A percentile compares a stretch with the other conserved stretches of the same genome.
Evolutionary conservation across 192 early-diverging fungal species (phyloP).

Genomic region (Coemansia sp.): DNA sequence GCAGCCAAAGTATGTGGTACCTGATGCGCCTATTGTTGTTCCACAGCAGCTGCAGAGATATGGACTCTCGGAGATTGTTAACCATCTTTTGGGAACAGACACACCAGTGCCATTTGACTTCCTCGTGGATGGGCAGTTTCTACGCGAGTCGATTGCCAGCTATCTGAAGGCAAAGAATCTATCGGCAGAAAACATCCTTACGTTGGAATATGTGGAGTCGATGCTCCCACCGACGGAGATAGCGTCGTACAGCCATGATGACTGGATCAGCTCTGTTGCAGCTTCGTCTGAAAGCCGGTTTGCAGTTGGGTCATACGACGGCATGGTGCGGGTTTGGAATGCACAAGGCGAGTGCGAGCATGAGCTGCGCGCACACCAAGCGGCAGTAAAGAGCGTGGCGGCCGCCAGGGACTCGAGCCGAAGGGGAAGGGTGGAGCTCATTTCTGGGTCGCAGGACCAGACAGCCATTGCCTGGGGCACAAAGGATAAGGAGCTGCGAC

Average conservation of each 20-base stretch:
- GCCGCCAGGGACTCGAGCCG: slow-evolving; percentile 46
- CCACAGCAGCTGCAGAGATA: slow-evolving; percentile 83
- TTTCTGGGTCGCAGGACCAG: slow-evolving; percentile 68
- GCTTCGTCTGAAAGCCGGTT: slow-evolving; percentile 44
- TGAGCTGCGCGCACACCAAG: slow-evolving; percentile 68
- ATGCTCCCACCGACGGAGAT: slow-evolving; percentile 82
- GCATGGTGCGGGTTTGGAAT: slow-evolving; percentile 82
- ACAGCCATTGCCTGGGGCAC: slow-evolving; percentile 68
- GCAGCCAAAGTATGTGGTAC: slow-evolving; percentile 73
- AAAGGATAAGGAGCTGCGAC: slow-evolving; percentile 33
- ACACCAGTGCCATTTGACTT: slow-evolving; percentile 89
- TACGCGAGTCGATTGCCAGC: slow-evolving; percentile 71
- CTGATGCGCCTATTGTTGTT: slow-evolving; percentile 83
- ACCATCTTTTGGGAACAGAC: slow-evolving; percentile 73
- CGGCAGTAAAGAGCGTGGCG: slow-evolving; percentile 76
- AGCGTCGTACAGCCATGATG: slow-evolving; percentile 85
- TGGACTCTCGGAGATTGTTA: slow-evolving; percentile 92
- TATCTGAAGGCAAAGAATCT: slow-evolving; percentile 67
- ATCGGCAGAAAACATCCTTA: slow-evolving; percentile 76
- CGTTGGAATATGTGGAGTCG: slow-evolving; percentile 91
- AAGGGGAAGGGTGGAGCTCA: slow-evolving; percentile 53
- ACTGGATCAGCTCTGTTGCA: slow-evolving; percentile 87
- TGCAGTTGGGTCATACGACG: slow-evolving; percentile 85
- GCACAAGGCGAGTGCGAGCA: slow-evolving; percentile 67
- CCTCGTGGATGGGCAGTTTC: slow-evolving; percentile 88